A percentile compares a stretch with the other conserved stretches of the same genome.
Evolutionary conservation across 129 eudicot genomes (phyloP).

Genomic region (Mikania micrantha): DNA sequence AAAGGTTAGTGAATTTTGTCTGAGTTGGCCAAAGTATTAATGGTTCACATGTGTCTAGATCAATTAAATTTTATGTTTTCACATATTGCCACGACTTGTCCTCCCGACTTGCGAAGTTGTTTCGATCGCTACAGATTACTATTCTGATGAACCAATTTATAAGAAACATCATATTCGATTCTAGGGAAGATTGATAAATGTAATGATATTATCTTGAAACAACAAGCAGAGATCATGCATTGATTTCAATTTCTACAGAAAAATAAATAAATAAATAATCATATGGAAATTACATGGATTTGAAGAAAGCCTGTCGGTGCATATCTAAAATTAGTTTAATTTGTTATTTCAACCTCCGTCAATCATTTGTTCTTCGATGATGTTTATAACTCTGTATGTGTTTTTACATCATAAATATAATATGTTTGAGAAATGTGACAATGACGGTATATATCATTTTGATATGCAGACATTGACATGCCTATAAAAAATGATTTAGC

Average conservation of each 20-base stretch:
- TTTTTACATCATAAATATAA: not conserved
- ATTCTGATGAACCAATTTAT: no score
- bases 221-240: not conserved
- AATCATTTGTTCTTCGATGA: not conserved
- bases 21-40: no score
- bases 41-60: no score
- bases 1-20: no score
- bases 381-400: not conserved
- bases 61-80: no score
- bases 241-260: not conserved
- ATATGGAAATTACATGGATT: not conserved
- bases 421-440: not conserved
- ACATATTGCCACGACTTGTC: no score
- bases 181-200: not conserved
- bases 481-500: slow-evolving; percentile 22
- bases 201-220: not conserved
- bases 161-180: not conserved
- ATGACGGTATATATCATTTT: not conserved
- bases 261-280: no score
- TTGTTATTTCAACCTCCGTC: not conserved
- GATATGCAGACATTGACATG: slow-evolving; percentile 38
- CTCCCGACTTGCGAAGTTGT: no score
- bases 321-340: no score
- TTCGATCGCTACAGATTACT: no score
- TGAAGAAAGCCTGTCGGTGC: no score